Evolutionary conservation across 139 green algal species (phyloP).

Genomic region (Choricystis sp.): DNA sequence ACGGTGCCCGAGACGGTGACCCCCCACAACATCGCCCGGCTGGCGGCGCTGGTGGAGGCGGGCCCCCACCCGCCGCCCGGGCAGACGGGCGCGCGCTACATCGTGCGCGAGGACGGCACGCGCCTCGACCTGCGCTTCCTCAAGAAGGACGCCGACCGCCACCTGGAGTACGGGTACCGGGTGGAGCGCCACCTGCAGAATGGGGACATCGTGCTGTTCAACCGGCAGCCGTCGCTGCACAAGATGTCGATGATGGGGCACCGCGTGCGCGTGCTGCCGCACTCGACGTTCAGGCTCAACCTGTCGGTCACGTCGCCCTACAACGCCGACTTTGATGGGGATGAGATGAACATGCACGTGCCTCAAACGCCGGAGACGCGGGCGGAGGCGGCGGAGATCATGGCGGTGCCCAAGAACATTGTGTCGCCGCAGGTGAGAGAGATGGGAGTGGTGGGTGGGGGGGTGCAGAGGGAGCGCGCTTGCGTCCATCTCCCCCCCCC

Average conservation of each 20-base stretch:
- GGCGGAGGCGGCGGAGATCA: slow-evolving; percentile 89
- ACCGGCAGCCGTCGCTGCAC: slow-evolving; percentile 97
- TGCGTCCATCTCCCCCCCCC: not conserved
- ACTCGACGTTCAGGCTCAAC: slow-evolving; percentile 84
- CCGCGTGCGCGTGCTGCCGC: slow-evolving; percentile 78
- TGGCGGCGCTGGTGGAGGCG: slow-evolving; percentile 84
- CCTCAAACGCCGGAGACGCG: slow-evolving; percentile 81
- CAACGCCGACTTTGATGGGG: slow-evolving; percentile 99
- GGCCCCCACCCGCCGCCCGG: slow-evolving; percentile 87
- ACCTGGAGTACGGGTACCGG: slow-evolving; percentile 66
- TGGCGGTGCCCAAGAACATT: slow-evolving; percentile 96
- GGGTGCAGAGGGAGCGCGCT: no score
- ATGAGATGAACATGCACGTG: slow-evolving; percentile 99
- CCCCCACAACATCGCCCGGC: slow-evolving; percentile 56
- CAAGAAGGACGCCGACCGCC: slow-evolving; percentile 32
- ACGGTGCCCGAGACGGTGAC: slow-evolving; percentile 94
- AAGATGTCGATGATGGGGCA: slow-evolving; percentile 99
- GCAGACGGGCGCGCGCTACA: slow-evolving; percentile 88
- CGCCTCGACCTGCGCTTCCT: slow-evolving; percentile 81
- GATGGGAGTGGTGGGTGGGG: no score
- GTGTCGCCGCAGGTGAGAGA: slow-evolving; percentile 71
- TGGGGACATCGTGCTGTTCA: slow-evolving; percentile 97
- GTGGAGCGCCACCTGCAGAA: slow-evolving; percentile 92
- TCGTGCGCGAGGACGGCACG: slow-evolving; percentile 85
- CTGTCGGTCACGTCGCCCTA: slow-evolving; percentile 96